phyloP scores from a whole-genome alignment of 768 basidiomycete species.

The Tricholoma flavovirens region DNA sequence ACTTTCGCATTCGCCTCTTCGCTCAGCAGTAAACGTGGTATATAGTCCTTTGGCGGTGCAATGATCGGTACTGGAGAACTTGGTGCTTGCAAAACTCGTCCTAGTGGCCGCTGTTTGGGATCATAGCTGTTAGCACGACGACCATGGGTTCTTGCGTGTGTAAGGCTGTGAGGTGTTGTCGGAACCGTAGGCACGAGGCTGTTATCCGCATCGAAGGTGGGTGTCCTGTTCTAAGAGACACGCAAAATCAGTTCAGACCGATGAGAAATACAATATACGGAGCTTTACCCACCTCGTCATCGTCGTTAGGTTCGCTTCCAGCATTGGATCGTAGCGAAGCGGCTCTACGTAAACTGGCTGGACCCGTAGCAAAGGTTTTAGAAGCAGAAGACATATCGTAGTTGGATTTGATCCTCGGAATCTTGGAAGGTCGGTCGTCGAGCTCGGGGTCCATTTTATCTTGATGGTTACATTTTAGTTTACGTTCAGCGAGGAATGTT shows the following conservation, averaged over 20 bases:
- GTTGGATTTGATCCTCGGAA: background rate
- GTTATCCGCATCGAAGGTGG: background rate
- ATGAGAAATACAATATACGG: background rate
- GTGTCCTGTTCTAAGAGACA: background rate
- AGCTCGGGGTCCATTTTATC: background rate
- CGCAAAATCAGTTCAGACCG: background rate
- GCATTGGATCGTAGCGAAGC: slow-evolving; percentile 31
- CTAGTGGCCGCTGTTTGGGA: background rate
- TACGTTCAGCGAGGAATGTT: background rate
- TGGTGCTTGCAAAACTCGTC: background rate
- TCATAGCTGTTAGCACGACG: background rate
- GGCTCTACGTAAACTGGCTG: slow-evolving; percentile 38
- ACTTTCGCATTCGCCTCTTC: slow-evolving; percentile 39
- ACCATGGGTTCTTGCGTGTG: background rate
- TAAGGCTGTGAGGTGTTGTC: background rate
- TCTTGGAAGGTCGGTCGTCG: background rate
- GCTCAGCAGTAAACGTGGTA: slow-evolving; percentile 27
- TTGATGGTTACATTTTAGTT: background rate
- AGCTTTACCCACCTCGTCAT: slow-evolving; percentile 7
- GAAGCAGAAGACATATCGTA: background rate
- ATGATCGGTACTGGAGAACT: slow-evolving; percentile 41
- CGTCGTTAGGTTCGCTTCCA: slow-evolving; percentile 4
- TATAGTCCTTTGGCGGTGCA: slow-evolving; percentile 41
- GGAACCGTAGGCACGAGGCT: slow-evolving; percentile 4
- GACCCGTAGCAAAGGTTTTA: slow-evolving; percentile 20